Conservation (phyloP, 148 eudicot species). For the Fagopyrum esculentum region DNA sequence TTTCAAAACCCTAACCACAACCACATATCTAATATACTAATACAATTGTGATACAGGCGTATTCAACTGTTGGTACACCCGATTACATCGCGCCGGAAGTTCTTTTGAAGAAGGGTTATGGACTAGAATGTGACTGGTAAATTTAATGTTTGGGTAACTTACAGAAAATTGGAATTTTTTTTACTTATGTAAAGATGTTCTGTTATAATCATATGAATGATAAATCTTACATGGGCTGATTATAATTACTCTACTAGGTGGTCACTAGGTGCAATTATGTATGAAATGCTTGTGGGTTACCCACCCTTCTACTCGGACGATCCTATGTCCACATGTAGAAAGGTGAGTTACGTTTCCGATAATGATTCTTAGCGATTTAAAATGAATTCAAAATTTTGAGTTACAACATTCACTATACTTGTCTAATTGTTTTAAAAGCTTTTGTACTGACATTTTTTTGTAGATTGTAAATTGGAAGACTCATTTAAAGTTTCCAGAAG, state of each 20-base stretch:
- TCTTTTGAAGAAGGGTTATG: slow-evolving; percentile 11
- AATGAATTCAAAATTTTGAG: too few species aligned
- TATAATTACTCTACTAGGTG: slow-evolving; percentile 19
- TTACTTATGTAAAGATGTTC: not conserved
- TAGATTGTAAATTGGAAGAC: slow-evolving; percentile 33
- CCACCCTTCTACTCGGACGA: slow-evolving; percentile 39
- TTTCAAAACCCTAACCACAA: too few species aligned
- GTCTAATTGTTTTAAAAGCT: not conserved
- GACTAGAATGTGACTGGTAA: slow-evolving; percentile 17
- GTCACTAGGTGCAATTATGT: slow-evolving; percentile 38
- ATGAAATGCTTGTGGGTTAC: slow-evolving; percentile 39
- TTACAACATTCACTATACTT: too few species aligned
- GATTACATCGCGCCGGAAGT: slow-evolving; percentile 15
- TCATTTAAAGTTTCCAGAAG: slow-evolving; percentile 25
- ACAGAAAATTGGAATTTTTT: not conserved
- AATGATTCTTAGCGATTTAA: too few species aligned
- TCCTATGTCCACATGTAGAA: slow-evolving; percentile 28
- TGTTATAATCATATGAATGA: not conserved
- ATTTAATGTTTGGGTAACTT: not conserved
- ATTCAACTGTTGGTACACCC: slow-evolving; percentile 16
- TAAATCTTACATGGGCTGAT: not conserved
- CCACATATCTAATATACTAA: too few species aligned
- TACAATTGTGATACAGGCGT: not conserved
- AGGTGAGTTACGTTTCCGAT: slow-evolving; percentile 11
- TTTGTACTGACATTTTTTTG: not conserved